Conservation (phyloP, 1,284 basidiomycete species). For the Pseudozyma sp. region DNA sequence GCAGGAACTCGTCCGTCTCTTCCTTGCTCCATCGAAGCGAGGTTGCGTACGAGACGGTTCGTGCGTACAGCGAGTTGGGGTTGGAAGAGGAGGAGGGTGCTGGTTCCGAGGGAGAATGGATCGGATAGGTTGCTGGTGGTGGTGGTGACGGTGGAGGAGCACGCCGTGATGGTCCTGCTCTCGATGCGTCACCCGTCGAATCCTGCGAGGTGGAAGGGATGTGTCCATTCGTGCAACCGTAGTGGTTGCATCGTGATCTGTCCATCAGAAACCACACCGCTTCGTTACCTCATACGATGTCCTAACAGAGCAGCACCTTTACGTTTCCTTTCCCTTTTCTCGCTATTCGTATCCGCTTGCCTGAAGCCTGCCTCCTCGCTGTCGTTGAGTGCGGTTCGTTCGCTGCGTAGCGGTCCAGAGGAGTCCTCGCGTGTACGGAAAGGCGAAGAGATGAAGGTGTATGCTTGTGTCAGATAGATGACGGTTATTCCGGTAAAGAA, state of each 20-base stretch:
- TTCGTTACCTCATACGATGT: background rate
- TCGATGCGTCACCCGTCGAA: background rate
- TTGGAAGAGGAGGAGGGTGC: background rate
- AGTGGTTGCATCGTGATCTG: conserved; percentile 30
- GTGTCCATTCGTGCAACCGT: conserved; percentile 29
- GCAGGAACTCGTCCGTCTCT: conserved; percentile 52
- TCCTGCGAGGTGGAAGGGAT: background rate
- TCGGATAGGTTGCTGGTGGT: conserved; percentile 1
- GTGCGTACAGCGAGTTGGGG: conserved; percentile 20
- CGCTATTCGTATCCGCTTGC: too few relatives aligned
- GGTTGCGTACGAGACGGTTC: conserved; percentile 20
- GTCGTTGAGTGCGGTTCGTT: too few relatives aligned
- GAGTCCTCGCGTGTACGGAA: too few relatives aligned
- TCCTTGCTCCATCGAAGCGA: conserved; percentile 35
- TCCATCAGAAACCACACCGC: conserved; percentile 11
- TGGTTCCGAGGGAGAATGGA: conserved; percentile 13
- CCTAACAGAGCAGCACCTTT: background rate
- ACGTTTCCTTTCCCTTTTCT: too few relatives aligned
- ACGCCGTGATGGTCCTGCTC: conserved; percentile 38
- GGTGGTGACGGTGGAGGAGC: background rate
- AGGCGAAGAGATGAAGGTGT: too few relatives aligned
- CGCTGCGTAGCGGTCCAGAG: too few relatives aligned
- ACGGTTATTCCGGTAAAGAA: too few relatives aligned
- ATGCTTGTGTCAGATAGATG: too few relatives aligned
- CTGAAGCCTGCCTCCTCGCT: too few relatives aligned